Evolutionary conservation across 1,284 basidiomycete genomes (phyloP).

Genomic region (Dichomitus squalens): DNA sequence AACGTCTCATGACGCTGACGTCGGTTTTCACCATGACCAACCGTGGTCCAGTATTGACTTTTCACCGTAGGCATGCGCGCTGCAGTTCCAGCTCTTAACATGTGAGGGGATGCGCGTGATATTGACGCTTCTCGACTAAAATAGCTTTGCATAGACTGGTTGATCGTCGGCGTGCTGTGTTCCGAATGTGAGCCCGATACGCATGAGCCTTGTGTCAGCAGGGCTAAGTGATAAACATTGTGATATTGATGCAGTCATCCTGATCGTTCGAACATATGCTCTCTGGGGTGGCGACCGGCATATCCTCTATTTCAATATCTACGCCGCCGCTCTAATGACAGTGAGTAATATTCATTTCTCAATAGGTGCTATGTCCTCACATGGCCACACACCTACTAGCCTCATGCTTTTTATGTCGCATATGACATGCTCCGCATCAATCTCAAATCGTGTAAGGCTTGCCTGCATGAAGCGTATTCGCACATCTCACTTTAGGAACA

Average conservation of each 20-base stretch:
- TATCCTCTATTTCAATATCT: background rate
- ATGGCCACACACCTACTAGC: background rate
- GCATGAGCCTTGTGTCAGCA: too few species aligned
- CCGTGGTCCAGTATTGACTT: background rate
- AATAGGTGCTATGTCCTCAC: background rate
- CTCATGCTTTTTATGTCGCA: background rate
- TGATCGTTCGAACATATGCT: background rate
- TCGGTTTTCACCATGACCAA: background rate
- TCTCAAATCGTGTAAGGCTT: background rate
- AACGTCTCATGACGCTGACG: background rate
- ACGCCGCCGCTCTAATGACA: background rate
- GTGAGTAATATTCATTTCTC: background rate
- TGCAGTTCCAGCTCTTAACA: background rate
- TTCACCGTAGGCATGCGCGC: background rate
- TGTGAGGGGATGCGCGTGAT: background rate
- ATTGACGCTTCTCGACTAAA: background rate
- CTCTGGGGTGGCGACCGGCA: background rate
- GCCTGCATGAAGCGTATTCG: background rate
- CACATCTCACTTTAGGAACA: background rate
- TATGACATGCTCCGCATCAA: background rate
- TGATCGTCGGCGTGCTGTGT: background rate
- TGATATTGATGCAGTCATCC: background rate
- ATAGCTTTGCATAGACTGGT: background rate
- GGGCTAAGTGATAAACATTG: background rate
- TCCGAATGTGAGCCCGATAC: background rate